phyloP scores from a whole-genome alignment of 2,329 filamentous ascomycete species.

The Ophiostoma tasmaniense region DNA sequence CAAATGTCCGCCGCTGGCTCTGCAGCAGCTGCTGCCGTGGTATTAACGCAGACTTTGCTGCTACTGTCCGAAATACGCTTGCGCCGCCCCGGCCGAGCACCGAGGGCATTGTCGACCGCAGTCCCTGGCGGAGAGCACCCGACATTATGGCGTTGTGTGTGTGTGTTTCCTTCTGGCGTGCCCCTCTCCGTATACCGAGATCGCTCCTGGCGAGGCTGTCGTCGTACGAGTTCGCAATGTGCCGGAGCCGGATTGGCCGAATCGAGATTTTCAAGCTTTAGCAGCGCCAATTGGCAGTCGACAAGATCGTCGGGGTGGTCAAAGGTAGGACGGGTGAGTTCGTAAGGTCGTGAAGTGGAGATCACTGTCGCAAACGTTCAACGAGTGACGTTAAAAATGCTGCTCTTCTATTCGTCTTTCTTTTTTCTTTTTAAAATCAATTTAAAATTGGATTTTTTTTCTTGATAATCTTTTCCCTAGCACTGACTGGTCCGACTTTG shows the following conservation, averaged over 20 bases:
- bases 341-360: not conserved
- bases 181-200: not conserved
- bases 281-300: not conserved
- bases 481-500: not conserved
- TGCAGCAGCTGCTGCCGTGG: conserved; percentile 1
- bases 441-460: conserved; percentile 1
- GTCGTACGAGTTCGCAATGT: conserved; percentile 1
- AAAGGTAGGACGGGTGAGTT: not conserved
- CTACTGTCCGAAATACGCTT: not conserved
- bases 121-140: conserved; percentile 13
- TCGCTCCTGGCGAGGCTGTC: not conserved
- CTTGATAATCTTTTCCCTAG: not conserved
- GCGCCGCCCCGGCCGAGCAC: not conserved
- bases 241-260: not conserved
- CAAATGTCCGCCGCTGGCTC: not conserved
- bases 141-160: conserved; percentile 9
- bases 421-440: not conserved
- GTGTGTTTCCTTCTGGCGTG: not conserved
- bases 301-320: not conserved
- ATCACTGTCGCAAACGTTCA: not conserved
- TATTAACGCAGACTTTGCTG: not conserved
- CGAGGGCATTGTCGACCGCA: conserved; percentile 7
- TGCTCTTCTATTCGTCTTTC: not conserved
- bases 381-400: not conserved
- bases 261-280: not conserved